phyloP scores from a whole-genome alignment of 2,329 filamentous ascomycete genomes.

The Emergomyces orientalis region DNA sequence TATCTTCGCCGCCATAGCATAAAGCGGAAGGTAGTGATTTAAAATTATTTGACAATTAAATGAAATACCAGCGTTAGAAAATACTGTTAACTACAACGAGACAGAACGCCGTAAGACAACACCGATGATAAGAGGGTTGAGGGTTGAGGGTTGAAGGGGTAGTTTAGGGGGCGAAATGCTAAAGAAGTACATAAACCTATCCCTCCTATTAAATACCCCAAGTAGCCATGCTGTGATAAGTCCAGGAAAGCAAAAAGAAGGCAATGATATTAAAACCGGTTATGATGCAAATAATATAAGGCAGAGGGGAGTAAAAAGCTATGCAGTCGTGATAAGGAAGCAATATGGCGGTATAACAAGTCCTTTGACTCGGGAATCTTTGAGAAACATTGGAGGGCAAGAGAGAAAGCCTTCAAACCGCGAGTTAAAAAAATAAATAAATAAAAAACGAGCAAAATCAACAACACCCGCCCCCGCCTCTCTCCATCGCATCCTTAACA shows the following conservation, averaged over 20 bases:
- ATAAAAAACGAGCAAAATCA: conserved; percentile 17
- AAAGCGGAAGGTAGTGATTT: no score
- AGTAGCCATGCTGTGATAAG: neutral
- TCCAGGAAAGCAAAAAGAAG: neutral
- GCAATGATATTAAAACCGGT: neutral
- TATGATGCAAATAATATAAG: neutral
- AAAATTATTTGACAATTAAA: no score
- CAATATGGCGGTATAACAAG: neutral
- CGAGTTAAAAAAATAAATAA: neutral
- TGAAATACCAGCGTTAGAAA: no score
- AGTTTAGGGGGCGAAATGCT: no score
- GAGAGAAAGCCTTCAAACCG: neutral
- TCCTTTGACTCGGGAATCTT: neutral
- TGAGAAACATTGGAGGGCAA: neutral
- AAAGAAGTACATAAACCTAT: no score
- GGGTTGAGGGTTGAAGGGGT: no score
- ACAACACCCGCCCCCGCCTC: conserved; percentile 30
- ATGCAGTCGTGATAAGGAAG: no score
- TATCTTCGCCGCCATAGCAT: no score
- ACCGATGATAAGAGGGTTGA: no score
- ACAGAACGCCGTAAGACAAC: no score
- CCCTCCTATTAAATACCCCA: neutral
- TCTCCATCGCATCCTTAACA: conserved; percentile 40
- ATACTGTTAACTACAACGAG: no score
- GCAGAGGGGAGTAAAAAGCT: neutral